Conservation (phyloP, 257 asterid species). For the Ilex asprella region DNA sequence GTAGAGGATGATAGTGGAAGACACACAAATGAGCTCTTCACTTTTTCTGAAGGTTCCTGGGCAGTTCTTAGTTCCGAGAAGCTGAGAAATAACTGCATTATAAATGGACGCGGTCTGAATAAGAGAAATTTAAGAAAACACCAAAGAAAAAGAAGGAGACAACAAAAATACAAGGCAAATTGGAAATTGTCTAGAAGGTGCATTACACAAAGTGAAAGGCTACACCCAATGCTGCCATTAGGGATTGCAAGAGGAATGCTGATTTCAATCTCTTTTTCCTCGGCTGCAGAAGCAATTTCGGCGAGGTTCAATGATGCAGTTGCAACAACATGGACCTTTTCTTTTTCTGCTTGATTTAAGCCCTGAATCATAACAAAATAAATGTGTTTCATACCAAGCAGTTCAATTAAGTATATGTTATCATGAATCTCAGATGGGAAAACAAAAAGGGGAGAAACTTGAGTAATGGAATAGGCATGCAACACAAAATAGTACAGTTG, state of each 20-base stretch:
- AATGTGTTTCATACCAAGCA: background rate
- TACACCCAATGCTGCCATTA: constrained; percentile 2
- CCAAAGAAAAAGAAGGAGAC: background rate
- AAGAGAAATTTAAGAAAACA: background rate
- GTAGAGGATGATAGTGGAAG: constrained; percentile 46
- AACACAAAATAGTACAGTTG: too few relatives aligned
- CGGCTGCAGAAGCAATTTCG: constrained; percentile 31
- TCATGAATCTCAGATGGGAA: too few relatives aligned
- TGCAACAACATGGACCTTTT: constrained; percentile 28
- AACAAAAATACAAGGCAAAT: background rate
- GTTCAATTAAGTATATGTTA: too few relatives aligned
- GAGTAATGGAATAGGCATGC: too few relatives aligned
- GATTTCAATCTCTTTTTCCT: constrained; percentile 29
- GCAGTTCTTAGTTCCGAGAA: constrained; percentile 33
- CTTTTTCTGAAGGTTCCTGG: constrained; percentile 34
- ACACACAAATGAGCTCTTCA: constrained; percentile 23
- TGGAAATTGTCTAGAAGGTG: constrained; percentile 5
- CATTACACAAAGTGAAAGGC: constrained; percentile 46
- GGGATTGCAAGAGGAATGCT: constrained; percentile 36
- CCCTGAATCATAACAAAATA: constrained; percentile 33
- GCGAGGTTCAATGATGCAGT: constrained; percentile 52
- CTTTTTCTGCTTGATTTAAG: constrained; percentile 30
- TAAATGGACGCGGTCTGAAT: background rate
- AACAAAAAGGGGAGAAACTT: too few relatives aligned
- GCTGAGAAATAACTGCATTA: constrained; percentile 45